phyloP scores from a whole-genome alignment of 495 filamentous ascomycete species.

The Aspergillus steynii region DNA sequence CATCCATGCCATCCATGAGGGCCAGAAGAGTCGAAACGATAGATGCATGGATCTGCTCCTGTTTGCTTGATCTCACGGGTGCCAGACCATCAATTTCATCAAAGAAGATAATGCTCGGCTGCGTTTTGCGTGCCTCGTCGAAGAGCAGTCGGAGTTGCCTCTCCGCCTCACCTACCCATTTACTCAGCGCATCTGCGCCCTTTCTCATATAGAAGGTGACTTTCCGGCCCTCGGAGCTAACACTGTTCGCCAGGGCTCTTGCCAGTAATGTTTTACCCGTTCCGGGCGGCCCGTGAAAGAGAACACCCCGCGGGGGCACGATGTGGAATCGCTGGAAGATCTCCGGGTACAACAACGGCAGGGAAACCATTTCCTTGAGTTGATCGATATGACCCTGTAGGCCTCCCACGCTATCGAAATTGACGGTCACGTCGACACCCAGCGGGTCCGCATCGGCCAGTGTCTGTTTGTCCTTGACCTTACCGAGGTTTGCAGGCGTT shows the following conservation, averaged over 20 bases:
- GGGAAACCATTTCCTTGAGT: conserved; percentile 95
- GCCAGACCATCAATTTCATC: conserved; percentile 98
- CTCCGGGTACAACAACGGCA: conserved; percentile 92
- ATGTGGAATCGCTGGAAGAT: conserved; percentile 91
- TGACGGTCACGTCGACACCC: conserved; percentile 86
- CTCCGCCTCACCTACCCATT: conserved; percentile 99
- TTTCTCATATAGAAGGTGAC: conserved; percentile 99
- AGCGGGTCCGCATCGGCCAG: conserved; percentile 92
- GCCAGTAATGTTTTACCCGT: conserved; percentile 97
- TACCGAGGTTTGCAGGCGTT: conserved; percentile 83
- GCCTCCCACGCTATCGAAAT: conserved; percentile 90
- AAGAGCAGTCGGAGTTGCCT: conserved; percentile 90
- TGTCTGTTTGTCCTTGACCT: conserved; percentile 76
- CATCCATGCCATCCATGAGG: conserved; percentile 99
- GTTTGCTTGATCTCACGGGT: conserved; percentile 92
- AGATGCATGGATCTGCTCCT: conserved; percentile 97
- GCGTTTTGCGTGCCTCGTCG: conserved; percentile 90
- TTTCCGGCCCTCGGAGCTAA: conserved; percentile 79
- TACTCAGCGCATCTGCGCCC: conserved; percentile 93
- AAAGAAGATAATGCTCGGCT: conserved; percentile 99
- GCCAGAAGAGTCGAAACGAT: conserved; percentile 95
- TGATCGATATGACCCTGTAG: conserved; percentile 90
- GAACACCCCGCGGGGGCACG: conserved; percentile 86
- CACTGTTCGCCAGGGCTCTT: conserved; percentile 81
- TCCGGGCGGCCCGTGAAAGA: conserved; percentile 96